phyloP scores from a whole-genome alignment of 768 basidiomycete genomes.

The Cystofilobasidium ferigula region DNA sequence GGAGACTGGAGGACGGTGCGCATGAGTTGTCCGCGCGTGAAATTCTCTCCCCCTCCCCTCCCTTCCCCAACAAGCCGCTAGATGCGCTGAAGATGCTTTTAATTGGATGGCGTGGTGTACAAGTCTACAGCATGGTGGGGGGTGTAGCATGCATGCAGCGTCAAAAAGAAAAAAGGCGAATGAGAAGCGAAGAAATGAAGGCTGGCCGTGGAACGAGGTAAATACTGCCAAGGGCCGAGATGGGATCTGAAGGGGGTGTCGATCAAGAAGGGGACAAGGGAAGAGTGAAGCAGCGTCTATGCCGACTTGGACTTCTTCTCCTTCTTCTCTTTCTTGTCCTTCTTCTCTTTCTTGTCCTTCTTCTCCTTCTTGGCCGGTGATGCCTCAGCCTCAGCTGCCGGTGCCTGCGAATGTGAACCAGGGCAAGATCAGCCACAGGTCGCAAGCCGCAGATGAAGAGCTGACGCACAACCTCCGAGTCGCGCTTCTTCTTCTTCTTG shows the following conservation, averaged over 20 bases:
- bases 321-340: conserved; percentile 40
- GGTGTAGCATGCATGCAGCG: conserved; percentile 30
- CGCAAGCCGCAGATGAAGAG: neutral
- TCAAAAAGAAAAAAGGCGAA: conserved; percentile 31
- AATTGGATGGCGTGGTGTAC: neutral
- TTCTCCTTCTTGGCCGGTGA: conserved; percentile 30
- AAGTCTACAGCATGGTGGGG: neutral
- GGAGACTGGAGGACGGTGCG: too few relatives aligned
- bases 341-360: conserved; percentile 36
- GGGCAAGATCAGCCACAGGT: neutral
- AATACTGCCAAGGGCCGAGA: too few relatives aligned
- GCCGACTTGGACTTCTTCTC: conserved; percentile 28
- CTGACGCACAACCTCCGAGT: conserved; percentile 26
- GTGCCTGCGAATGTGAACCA: neutral
- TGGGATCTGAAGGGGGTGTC: conserved; percentile 1
- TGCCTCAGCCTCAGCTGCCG: conserved; percentile 34
- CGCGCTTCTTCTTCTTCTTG: conserved; percentile 30
- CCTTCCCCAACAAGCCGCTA: neutral
- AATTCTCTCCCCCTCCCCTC: too few relatives aligned
- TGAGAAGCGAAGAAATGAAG: conserved; percentile 3
- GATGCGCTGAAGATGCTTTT: conserved; percentile 1
- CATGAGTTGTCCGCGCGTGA: too few relatives aligned
- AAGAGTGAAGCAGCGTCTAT: neutral
- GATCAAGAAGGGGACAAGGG: neutral
- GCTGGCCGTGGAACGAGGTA: too few relatives aligned